Evolutionary conservation across 1,139 yeast species (phyloP), one percentile per base, ranked within the genome.

Genomic region (Candida tropicalis): DNA sequence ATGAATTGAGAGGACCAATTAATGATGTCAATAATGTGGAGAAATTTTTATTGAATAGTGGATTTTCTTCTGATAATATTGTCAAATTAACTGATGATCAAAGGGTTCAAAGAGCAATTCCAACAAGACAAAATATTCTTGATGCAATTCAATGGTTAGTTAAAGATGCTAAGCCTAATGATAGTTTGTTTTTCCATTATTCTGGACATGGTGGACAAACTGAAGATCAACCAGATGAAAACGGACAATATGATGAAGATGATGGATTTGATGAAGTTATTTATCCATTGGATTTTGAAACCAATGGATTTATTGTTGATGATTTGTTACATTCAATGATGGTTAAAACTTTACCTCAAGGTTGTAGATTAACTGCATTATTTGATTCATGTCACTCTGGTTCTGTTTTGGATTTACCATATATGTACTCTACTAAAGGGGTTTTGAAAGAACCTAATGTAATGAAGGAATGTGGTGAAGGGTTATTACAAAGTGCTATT

Each of bases 341-440:
- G 82, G 97, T 91, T 20, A 75, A 73, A 49, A 81, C 89, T 0
- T 74, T 91, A 52, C 88, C 84, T 23, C 79, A 84, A 1, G 97
- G 98, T 35, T 88, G 90, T 45, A 77, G 95, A 51, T 74, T 91
- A 51, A 91, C 97, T 2, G 96, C 96, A 0, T 70, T 91, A 53
- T 90, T 83, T 58, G 98, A 91, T 66, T 85, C 95, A 16, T 91
- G 98, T 62, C 98, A 91, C 61, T 87, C 96, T 2, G 98, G 97
- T 23, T 84, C 97, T 3, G 95, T 83, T 1, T 68, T 91, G 57
- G 98, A 91, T 63, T 70, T 91, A 52, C 98, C 98, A 1, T 91
- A 83, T 58, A 81, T 84, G 40, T 91, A 91, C 65, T 83, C 95
- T 13, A 93, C 98, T 11, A 87, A 88, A 59, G 98, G 98, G 43